phyloP scores from a whole-genome alignment of 2,329 filamentous ascomycete genomes.

The Triangularia verruculosa region DNA sequence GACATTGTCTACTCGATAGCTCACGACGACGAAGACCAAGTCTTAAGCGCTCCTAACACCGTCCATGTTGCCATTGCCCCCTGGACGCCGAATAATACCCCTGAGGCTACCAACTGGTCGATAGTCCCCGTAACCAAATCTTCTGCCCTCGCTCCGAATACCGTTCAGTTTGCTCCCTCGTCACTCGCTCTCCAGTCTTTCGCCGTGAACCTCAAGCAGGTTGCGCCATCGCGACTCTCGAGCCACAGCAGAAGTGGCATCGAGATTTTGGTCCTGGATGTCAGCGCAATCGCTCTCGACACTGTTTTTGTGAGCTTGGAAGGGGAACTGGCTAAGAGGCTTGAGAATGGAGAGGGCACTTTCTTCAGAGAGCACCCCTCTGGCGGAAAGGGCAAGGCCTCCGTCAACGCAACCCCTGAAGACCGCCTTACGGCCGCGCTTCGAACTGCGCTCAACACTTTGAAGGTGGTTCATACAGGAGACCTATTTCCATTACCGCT shows the following conservation, averaged over 20 bases:
- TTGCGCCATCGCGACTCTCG: constrained; percentile 72
- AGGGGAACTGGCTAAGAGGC: constrained; percentile 70
- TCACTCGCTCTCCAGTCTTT: constrained; percentile 77
- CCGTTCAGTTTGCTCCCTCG: constrained; percentile 72
- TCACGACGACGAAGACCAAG: constrained; percentile 30
- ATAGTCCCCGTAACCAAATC: constrained; percentile 72
- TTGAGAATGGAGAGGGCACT: constrained; percentile 79
- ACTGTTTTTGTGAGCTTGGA: constrained; percentile 86
- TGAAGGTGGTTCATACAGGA: constrained; percentile 77
- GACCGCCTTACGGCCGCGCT: constrained; percentile 64
- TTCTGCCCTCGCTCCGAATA: constrained; percentile 67
- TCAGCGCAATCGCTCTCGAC: constrained; percentile 75
- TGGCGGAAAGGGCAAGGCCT: constrained; percentile 37
- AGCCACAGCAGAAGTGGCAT: constrained; percentile 72
- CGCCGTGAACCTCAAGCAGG: constrained; percentile 66
- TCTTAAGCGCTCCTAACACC: constrained; percentile 38
- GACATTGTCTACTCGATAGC: constrained; percentile 26
- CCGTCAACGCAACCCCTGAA: constrained; percentile 40
- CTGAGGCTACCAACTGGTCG: constrained; percentile 73
- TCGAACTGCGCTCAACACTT: constrained; percentile 67
- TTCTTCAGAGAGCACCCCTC: constrained; percentile 67
- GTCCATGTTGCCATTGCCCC: constrained; percentile 71
- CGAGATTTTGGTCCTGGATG: constrained; percentile 79
- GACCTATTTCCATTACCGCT: constrained; percentile 77
- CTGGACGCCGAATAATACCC: constrained; percentile 59